Percentiles rank a stretch among this genome's conserved stretches.
Conservation (phyloP, 345 rosid species). For the Eucalyptus grandis region DNA sequence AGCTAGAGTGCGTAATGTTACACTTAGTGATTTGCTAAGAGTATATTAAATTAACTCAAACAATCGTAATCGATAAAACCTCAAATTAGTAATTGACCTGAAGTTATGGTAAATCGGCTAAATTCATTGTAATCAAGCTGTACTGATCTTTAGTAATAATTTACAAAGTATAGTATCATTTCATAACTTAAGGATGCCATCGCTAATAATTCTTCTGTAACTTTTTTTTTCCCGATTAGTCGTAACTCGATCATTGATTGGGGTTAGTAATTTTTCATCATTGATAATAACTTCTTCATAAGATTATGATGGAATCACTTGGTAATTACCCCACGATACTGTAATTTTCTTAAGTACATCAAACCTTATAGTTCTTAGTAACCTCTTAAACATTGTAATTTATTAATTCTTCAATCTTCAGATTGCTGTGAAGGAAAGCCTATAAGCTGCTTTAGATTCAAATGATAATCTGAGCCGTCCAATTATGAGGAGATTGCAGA, state of each 20-base stretch:
- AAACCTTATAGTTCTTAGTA: background rate
- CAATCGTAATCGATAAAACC: background rate
- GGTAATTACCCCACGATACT: background rate
- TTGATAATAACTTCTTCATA: background rate
- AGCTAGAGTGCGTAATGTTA: background rate
- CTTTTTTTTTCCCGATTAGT: background rate
- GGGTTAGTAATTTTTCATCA: background rate
- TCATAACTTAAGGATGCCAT: background rate
- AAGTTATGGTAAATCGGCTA: background rate
- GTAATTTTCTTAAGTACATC: background rate
- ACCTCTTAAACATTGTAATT: background rate
- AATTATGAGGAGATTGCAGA: background rate
- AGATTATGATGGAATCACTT: background rate
- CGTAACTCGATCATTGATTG: too few species aligned
- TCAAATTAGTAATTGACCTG: background rate
- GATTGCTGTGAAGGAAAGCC: background rate
- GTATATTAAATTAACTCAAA: background rate
- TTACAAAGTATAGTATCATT: background rate
- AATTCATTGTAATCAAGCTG: accelerated
- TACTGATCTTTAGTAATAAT: background rate
- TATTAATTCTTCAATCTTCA: background rate
- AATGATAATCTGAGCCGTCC: background rate
- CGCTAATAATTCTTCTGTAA: background rate
- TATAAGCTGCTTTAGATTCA: background rate
- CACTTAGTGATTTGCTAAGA: too few species aligned